Evolutionary conservation across 805 yeast species (phyloP).

Genomic region (Kodamaea hsintzibuensis): DNA sequence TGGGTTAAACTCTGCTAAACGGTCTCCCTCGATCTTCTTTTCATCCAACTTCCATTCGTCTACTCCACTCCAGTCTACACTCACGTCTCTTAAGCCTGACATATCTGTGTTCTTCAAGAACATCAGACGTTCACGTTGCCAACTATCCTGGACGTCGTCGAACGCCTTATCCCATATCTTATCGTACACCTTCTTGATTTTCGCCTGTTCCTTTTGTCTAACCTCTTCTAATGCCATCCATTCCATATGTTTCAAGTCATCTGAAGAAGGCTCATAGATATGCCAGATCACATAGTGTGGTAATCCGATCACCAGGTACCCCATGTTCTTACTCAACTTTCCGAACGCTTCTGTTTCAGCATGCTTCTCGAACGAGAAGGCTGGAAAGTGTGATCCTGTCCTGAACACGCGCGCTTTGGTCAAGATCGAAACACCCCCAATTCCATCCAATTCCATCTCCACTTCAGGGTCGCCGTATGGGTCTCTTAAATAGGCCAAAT

Average conservation of each 20-base stretch:
- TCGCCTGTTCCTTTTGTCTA: constrained; percentile 61
- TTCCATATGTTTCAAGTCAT: constrained; percentile 83
- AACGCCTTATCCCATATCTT: constrained; percentile 78
- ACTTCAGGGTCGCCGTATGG: constrained; percentile 94
- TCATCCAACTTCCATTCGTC: constrained; percentile 44
- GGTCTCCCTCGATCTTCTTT: constrained; percentile 27
- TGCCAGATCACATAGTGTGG: constrained; percentile 60
- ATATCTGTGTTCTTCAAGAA: constrained; percentile 79
- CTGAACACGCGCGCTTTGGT: constrained; percentile 86
- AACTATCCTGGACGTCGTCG: constrained; percentile 68
- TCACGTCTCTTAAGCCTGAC: constrained; percentile 46
- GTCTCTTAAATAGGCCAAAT: constrained; percentile 89
- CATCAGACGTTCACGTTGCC: constrained; percentile 70
- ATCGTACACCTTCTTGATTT: constrained; percentile 63
- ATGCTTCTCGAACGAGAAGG: constrained; percentile 91
- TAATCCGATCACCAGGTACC: constrained; percentile 80
- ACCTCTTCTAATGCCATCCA: constrained; percentile 85
- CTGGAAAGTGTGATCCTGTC: constrained; percentile 92
- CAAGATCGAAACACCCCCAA: constrained; percentile 94
- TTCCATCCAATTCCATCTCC: constrained; percentile 92
- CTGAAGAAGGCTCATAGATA: constrained; percentile 89
- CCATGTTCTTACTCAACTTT: constrained; percentile 83
- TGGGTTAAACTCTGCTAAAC: constrained; percentile 46
- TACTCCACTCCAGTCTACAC: constrained; percentile 71
- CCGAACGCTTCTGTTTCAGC: constrained; percentile 99